Evolutionary conservation across 176 grass and related monocot genomes (phyloP).

Genomic region (sorghum (Sorghum bicolor)): Sorghum_bicolor_NCBIv3 NC_012872.2:10873001-10873500

Average conservation of each 20-base stretch:
- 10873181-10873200: background rate
- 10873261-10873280: background rate
- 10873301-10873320: background rate
- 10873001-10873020: slow-evolving; percentile 46
- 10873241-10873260: background rate
- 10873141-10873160: background rate
- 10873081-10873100: background rate
- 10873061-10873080: slow-evolving; percentile 1
- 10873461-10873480: background rate
- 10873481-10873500: background rate
- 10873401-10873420: background rate
- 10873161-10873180: background rate
- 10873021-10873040: slow-evolving; percentile 57
- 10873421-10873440: background rate
- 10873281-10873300: background rate
- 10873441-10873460: background rate
- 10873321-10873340: background rate
- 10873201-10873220: background rate
- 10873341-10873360: background rate
- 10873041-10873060: slow-evolving; percentile 19
- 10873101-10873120: background rate
- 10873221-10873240: background rate
- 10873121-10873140: background rate
- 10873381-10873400: background rate
- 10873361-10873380: background rate